Percentiles rank a stretch among this genome's conserved stretches.
Evolutionary conservation across 495 filamentous ascomycete species (phyloP).

Genomic region (Poronia punctata): DNA sequence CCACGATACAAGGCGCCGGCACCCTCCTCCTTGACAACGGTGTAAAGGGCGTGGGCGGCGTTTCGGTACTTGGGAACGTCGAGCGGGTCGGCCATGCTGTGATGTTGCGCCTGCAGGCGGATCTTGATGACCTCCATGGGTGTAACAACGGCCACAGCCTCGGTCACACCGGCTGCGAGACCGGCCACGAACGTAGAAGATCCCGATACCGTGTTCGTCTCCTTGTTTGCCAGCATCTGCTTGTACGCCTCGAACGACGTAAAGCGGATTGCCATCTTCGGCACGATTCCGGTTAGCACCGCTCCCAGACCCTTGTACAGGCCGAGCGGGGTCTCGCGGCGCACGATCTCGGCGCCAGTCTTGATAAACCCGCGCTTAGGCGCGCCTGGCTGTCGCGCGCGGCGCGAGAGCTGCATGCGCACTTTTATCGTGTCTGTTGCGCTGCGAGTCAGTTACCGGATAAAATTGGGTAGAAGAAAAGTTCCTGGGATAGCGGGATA

Average conservation of each 20-base stretch:
- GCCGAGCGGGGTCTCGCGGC: slow-evolving; percentile 80
- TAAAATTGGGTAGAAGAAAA: too few species aligned
- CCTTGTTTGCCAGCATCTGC: slow-evolving; percentile 62
- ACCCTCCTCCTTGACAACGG: slow-evolving; percentile 86
- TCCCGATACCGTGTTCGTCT: slow-evolving; percentile 63
- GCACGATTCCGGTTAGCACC: slow-evolving; percentile 92
- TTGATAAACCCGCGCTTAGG: slow-evolving; percentile 78
- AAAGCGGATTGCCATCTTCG: slow-evolving; percentile 99
- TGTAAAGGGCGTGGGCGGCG: slow-evolving; percentile 91
- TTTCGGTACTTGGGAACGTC: slow-evolving; percentile 95
- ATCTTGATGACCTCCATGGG: slow-evolving; percentile 99
- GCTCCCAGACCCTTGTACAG: slow-evolving; percentile 97
- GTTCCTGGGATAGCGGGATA: too few species aligned
- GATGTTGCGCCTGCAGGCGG: slow-evolving; percentile 92
- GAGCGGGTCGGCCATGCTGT: slow-evolving; percentile 85
- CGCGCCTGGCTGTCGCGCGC: slow-evolving; percentile 75
- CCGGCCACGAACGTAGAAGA: slow-evolving; percentile 83
- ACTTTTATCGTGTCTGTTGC: slow-evolving; percentile 88
- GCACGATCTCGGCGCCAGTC: slow-evolving; percentile 82
- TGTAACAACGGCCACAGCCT: slow-evolving; percentile 91
- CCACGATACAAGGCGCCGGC: slow-evolving; percentile 82
- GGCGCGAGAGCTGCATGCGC: slow-evolving; percentile 94
- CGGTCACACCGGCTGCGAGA: slow-evolving; percentile 86
- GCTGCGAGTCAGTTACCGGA: slow-evolving; percentile 3
- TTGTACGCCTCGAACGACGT: slow-evolving; percentile 97